Evolutionary conservation across 2,329 filamentous ascomycete genomes (phyloP), one percentile per base, ranked within the genome.

Genomic region (Magnaporthiopsis incrustans): DNA sequence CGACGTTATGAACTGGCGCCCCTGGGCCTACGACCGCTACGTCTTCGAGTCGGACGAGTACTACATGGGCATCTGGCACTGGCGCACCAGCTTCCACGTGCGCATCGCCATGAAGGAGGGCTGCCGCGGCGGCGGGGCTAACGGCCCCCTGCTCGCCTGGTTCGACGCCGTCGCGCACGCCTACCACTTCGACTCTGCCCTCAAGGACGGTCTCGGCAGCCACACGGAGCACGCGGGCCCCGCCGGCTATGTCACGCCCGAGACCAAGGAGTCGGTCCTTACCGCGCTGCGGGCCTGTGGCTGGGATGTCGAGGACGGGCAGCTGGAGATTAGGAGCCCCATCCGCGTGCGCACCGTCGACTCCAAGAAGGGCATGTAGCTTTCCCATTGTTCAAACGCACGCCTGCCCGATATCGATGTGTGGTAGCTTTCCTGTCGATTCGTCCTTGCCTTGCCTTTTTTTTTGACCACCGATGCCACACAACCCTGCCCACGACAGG

Each of bases 261-360:
- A 76, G 60, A 72, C 74, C 64, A 77, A 76, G 67, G 63, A 67
- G 33, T 67, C 66, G 1, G 66, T 76, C 11, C 71, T 76, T 60
- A 76, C 67, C 68, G 74, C 70, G 72, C 79, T 78, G 65, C 76
- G 63, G 66, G 74, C 66, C 67, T 75, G 66, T 66, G 89, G 89
- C 0, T 93, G 90, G 90, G 84, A 92, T 74, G 69, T 90, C 60
- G 77, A 85, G 64, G 80, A 79, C 62, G 81, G 81, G 56, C 87
- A 85, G 7, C 76, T 93, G 69, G 89, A 92, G 77, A 92, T 88
- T 25, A 79, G 77, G 65, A 77, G 82, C 60, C 85, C 76, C 1
- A 69, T 80, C 27, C 74, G 77, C 8, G 75, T 81, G 33, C 68
- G 76, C 38, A 67, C 76, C 3, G 73, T 71, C n/a, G 71, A 70